Percentiles rank a stretch among this genome's conserved stretches.
Evolutionary conservation across 768 basidiomycete species (phyloP).

Genomic region (Naematelia aurantialba): DNA sequence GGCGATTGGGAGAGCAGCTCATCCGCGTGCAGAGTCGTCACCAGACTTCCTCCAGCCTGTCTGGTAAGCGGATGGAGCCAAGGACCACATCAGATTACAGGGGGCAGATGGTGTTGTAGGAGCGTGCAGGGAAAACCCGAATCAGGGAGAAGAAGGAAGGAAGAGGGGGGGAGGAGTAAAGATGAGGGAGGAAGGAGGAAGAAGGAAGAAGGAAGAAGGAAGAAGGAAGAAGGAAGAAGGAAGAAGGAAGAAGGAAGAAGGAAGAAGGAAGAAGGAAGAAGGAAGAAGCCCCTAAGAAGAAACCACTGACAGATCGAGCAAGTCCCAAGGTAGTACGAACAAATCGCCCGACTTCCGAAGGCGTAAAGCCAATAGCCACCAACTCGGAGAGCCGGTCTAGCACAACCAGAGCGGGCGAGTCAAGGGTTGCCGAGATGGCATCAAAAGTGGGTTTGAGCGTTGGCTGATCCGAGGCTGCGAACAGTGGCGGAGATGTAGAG

Average conservation of each 20-base stretch:
- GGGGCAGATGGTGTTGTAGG: too few relatives aligned
- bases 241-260: too few relatives aligned
- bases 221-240: too few relatives aligned
- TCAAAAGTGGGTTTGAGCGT: slow-evolving; percentile 26
- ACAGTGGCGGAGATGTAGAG: slow-evolving; percentile 17
- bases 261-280: too few relatives aligned
- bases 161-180: too few relatives aligned
- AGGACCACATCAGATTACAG: too few relatives aligned
- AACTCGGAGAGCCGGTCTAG: slow-evolving; percentile 43
- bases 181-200: too few relatives aligned
- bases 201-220: too few relatives aligned
- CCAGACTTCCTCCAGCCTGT: slow-evolving; percentile 1
- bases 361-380: slow-evolving; percentile 28
- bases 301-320: slow-evolving; percentile 2
- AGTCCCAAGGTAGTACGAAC: slow-evolving; percentile 29
- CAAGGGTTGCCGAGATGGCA: slow-evolving; percentile 7
- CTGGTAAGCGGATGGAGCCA: too few relatives aligned
- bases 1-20: slow-evolving; percentile 24
- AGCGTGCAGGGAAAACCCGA: too few relatives aligned
- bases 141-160: too few relatives aligned
- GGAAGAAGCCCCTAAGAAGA: too few relatives aligned
- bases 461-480: slow-evolving; percentile 19
- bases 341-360: slow-evolving; percentile 27
- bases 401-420: slow-evolving; percentile 25
- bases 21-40: slow-evolving; percentile 44